Evolutionary conservation across 2,329 filamentous ascomycete species (phyloP).

Genomic region (Trichoderma sp.): DNA sequence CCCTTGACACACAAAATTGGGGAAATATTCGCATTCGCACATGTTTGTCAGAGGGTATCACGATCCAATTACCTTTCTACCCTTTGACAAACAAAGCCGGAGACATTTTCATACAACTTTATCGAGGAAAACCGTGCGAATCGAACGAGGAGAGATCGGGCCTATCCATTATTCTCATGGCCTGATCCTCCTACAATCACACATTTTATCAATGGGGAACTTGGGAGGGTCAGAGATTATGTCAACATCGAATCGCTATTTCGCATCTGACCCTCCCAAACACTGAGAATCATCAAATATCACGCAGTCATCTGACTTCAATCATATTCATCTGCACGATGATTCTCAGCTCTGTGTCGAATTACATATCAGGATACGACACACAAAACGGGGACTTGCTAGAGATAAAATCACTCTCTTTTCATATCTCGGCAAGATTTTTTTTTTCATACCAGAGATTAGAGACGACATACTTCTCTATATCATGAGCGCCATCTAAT

Average conservation of each 20-base stretch:
- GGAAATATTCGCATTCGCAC: background rate
- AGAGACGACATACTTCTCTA: background rate
- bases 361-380: background rate
- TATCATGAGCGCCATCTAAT: background rate
- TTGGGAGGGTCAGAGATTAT: background rate
- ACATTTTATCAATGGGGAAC: background rate
- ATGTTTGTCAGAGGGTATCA: background rate
- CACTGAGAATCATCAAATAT: background rate
- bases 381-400: constrained; percentile 2
- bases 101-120: background rate
- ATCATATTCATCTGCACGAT: background rate
- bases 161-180: background rate
- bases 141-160: background rate
- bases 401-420: background rate
- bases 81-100: background rate
- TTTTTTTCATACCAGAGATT: background rate
- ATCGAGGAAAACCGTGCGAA: background rate
- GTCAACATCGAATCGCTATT: background rate
- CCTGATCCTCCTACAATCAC: background rate
- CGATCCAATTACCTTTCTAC: background rate
- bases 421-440: background rate
- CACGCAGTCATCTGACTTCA: background rate
- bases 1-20: background rate
- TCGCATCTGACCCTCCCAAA: background rate
- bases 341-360: constrained; percentile 1